phyloP scores from a whole-genome alignment of 1,284 basidiomycete genomes.

The Leccinum subfulvum region DNA sequence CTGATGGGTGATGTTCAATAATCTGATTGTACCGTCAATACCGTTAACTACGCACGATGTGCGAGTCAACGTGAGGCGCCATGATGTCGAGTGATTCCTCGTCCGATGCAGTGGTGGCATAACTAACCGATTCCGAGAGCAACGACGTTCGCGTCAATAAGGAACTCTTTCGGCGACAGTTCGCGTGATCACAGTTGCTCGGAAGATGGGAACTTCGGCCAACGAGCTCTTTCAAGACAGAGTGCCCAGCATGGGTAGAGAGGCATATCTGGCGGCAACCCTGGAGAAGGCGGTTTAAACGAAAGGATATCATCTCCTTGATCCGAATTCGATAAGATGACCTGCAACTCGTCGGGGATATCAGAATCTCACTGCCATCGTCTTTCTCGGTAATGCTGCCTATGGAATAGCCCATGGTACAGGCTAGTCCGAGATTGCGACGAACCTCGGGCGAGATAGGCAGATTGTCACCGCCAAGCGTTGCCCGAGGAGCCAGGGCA shows the following conservation, averaged over 20 bases:
- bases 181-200: conserved; percentile 32
- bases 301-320: conserved; percentile 45
- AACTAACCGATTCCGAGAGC: no score
- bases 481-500: conserved; percentile 30
- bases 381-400: conserved; percentile 42
- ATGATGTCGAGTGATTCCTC: no score
- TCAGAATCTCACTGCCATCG: conserved; percentile 68
- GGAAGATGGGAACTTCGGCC: conserved; percentile 42
- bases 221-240: conserved; percentile 21
- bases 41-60: no score
- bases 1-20: no score
- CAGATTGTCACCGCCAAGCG: conserved; percentile 21
- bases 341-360: conserved; percentile 71
- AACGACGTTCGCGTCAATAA: no score
- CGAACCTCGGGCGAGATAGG: conserved; percentile 52
- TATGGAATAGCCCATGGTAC: conserved; percentile 62
- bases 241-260: conserved; percentile 34
- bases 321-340: conserved; percentile 56
- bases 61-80: conserved; percentile 24
- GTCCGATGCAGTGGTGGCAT: no score
- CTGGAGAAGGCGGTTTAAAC: conserved; percentile 40
- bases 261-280: conserved; percentile 39
- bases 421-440: conserved; percentile 57
- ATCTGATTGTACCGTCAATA: no score
- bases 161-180: no score